Base-by-base conservation (phyloP, 257 asterid genomes). In the Marsdenia floribunda region DNA sequence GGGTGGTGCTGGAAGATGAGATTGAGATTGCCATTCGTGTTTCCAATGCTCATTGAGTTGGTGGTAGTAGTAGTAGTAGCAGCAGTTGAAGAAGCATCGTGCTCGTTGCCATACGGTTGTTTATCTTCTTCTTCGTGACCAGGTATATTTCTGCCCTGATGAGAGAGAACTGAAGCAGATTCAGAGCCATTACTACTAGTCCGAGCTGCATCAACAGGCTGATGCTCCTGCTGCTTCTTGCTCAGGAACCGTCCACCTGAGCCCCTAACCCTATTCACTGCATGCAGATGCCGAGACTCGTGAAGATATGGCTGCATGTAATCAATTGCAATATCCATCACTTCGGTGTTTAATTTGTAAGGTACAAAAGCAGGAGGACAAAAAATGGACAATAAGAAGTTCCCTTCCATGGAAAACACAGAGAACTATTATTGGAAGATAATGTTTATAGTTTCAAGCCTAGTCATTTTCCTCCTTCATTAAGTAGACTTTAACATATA, bases 251-350 rank as follows among this genome's bases (percentile, higher is more conserved):
- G 93, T 26, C 99, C 99, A 3, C 98, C 99, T 0, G 89, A 73
- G 1, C 99, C 99, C 65, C 99, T 86, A 12, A 95, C 97, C 82
- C 99, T 82, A 9, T 95, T 95, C 16, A 95, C 80, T 1, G 99
- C 99, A 60, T 95, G 99, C 53, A 82, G 92, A 78, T 95, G 99
- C 5, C 99, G 92, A 57, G 99, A 95, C 91, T 95, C 98, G 12
- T 95, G 98, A 85, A 95, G 92, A 69, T 95, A 95, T 2, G 99
- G 98, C 99, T 95, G 92, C 87, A 82, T 24, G 69, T 46, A 16
- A 38, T 33, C 68, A 63, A n/a, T 63, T 15, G 11, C 44, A 61
- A 33, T 15, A 35, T n/a, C 21, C 7, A 57, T 70, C 11, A 37
- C 58, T 47, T 22, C 18, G 6, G 35, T 37, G 67, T 66, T 60